A percentile compares a stretch with the other conserved stretches of the same genome.
Conservation (phyloP, 371 early-diverging fungal genomes). For the Apophysomyces variabilis region DNA sequence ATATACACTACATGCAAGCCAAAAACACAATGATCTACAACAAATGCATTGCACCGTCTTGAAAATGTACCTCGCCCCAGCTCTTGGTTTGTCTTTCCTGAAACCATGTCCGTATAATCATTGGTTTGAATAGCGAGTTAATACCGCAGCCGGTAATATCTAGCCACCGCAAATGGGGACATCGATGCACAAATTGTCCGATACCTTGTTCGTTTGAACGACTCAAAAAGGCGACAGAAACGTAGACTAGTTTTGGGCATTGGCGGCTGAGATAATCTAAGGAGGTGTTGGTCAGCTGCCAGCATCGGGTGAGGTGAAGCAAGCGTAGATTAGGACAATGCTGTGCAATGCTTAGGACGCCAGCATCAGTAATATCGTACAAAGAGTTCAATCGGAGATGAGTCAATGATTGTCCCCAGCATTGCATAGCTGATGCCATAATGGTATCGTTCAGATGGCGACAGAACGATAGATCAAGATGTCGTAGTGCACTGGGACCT, state of each 20-base stretch:
- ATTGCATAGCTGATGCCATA: constrained; percentile 13
- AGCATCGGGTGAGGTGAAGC: constrained; percentile 46
- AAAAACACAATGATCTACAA: constrained; percentile 24
- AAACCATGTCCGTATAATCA: constrained; percentile 31
- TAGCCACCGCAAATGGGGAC: constrained; percentile 29
- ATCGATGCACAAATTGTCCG: constrained; percentile 18
- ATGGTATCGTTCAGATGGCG: constrained; percentile 12
- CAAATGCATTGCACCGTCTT: constrained; percentile 32
- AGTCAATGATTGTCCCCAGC: constrained; percentile 27
- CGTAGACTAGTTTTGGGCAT: constrained; percentile 29
- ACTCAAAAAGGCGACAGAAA: constrained; percentile 40
- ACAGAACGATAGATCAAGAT: constrained; percentile 34
- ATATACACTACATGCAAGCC: background rate
- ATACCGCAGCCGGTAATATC: constrained; percentile 48
- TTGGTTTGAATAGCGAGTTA: constrained; percentile 33
- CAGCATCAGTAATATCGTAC: constrained; percentile 33
- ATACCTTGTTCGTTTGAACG: constrained; percentile 35
- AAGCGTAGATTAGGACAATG: constrained; percentile 36
- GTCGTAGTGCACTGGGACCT: constrained; percentile 8
- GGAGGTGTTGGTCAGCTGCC: constrained; percentile 35
- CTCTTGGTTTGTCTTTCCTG: constrained; percentile 20
- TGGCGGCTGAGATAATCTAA: constrained; percentile 3
- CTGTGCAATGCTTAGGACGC: constrained; percentile 22
- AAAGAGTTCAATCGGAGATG: constrained; percentile 43
- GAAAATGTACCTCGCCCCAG: constrained; percentile 26